Base-by-base conservation (phyloP, 805 yeast species). In the Wickerhamomyces subpelliculosus region DNA sequence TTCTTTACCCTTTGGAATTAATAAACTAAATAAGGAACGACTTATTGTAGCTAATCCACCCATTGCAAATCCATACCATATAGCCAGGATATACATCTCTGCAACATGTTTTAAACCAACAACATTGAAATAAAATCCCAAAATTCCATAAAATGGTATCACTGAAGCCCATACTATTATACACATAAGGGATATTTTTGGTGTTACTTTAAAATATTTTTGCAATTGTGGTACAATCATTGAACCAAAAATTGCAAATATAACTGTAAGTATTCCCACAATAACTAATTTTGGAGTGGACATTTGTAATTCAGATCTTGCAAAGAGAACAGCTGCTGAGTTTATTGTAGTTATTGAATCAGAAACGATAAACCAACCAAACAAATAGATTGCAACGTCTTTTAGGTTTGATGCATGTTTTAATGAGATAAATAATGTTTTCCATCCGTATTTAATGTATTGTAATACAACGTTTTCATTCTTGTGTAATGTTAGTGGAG, bases 321-420 rank as follows among this genome's bases (percentile, higher is more conserved):
- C 85, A 61, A 84, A 84, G 27, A 84, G 54, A 23, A 84, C 76
- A 0, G 93, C 90, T 0, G 93, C 80, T 1, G 88, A 78, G 54
- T 83, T 84, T 39, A 84, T 83, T 0, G 93, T 84, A 1, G 89
- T 81, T 10, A 81, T 62, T 1, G 87, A 78, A 52, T 84, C 94
- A 17, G 85, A 75, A 3, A 84, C 65, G 32, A 84, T 69, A 47
- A 84, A 84, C 94, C 94, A 84, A 1, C 85, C 88, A 0, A 74
- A 34, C 9, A 84, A 59, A 46, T 80, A 84, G 11, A 74, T 68
- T n/a, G 74, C 64, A 16, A 84, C 84, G 48, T 84, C 90, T 44
- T 66, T 69, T 49, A 84, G 59, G 35, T 72, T 59, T 2, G 74
- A 65, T 1, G 83, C 86, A 45, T 76, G 80, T 32, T 64, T 67